Evolutionary conservation across 1,284 basidiomycete genomes (phyloP).

Genomic region (Fomitopsis betulina): DNA sequence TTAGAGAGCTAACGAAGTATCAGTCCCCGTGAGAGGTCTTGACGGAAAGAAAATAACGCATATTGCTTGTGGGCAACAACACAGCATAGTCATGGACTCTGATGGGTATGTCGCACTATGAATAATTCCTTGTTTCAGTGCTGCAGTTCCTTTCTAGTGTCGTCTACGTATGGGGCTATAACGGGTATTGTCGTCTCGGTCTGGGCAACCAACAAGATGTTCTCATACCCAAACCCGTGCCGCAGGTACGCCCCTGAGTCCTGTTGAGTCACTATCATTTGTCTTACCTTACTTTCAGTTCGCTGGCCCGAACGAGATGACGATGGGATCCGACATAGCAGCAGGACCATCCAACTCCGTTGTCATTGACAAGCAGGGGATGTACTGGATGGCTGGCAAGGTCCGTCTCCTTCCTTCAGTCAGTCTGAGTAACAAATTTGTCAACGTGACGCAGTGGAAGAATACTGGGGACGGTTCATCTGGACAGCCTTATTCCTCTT

Average conservation of each 20-base stretch:
- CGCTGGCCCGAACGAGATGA: slow-evolving; percentile 60
- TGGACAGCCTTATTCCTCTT: slow-evolving; percentile 79
- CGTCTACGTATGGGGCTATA: slow-evolving; percentile 87
- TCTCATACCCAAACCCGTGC: slow-evolving; percentile 71
- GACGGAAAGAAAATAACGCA: slow-evolving; percentile 74
- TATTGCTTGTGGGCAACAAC: slow-evolving; percentile 85
- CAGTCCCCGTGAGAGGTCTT: slow-evolving; percentile 70
- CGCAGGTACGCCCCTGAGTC: slow-evolving; percentile 43
- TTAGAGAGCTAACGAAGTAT: slow-evolving; percentile 6
- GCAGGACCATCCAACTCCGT: slow-evolving; percentile 83
- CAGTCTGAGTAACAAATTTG: neutral
- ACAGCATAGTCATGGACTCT: slow-evolving; percentile 78
- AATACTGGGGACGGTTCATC: slow-evolving; percentile 87
- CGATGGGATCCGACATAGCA: slow-evolving; percentile 62
- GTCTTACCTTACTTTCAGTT: slow-evolving; percentile 43
- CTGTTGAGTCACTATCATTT: neutral
- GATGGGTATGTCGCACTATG: slow-evolving; percentile 45
- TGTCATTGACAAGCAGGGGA: slow-evolving; percentile 78
- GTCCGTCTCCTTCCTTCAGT: slow-evolving; percentile 30
- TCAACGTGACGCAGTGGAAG: slow-evolving; percentile 65
- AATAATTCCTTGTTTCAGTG: neutral
- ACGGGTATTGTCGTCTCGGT: slow-evolving; percentile 77
- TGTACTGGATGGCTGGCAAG: slow-evolving; percentile 85
- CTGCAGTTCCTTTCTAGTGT: slow-evolving; percentile 33
- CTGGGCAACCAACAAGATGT: slow-evolving; percentile 83